Evolutionary conservation across 129 eudicot species (phyloP).

Genomic region (Artemisia tridentata): DNA sequence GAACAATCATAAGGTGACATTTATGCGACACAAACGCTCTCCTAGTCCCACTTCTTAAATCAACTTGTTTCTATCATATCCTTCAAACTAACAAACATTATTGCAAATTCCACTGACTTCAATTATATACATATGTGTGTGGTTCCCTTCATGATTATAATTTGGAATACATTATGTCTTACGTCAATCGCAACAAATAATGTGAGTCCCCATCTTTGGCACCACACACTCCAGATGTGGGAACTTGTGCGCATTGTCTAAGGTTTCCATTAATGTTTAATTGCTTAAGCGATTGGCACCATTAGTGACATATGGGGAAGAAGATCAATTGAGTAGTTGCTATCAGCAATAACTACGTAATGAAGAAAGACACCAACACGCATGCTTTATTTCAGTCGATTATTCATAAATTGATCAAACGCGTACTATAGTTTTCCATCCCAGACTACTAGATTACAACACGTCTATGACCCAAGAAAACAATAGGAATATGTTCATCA

Average conservation of each 20-base stretch:
- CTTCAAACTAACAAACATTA: conserved; percentile 15
- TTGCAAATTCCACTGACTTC: conserved; percentile 40
- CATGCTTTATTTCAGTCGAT: background rate
- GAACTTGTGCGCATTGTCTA: background rate
- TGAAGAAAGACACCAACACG: background rate
- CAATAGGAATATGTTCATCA: no score
- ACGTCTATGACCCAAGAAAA: no score
- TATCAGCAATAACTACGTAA: background rate
- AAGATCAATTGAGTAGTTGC: background rate
- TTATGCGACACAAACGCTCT: conserved; percentile 21
- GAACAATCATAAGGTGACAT: conserved; percentile 20
- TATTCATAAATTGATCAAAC: background rate
- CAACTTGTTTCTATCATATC: conserved; percentile 26
- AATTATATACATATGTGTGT: conserved; percentile 9
- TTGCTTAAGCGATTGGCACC: background rate
- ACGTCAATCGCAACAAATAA: conserved; percentile 25
- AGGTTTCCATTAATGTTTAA: background rate
- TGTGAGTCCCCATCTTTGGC: conserved; percentile 30
- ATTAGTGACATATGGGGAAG: background rate
- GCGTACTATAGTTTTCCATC: no score
- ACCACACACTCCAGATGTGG: conserved; percentile 25
- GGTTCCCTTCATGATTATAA: conserved; percentile 25
- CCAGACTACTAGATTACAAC: no score
- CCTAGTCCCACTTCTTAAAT: conserved; percentile 21
- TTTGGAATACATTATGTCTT: conserved; percentile 24